Conservation (phyloP, 1,139 yeast species). For the Cylindricascospora bacillispora region DNA sequence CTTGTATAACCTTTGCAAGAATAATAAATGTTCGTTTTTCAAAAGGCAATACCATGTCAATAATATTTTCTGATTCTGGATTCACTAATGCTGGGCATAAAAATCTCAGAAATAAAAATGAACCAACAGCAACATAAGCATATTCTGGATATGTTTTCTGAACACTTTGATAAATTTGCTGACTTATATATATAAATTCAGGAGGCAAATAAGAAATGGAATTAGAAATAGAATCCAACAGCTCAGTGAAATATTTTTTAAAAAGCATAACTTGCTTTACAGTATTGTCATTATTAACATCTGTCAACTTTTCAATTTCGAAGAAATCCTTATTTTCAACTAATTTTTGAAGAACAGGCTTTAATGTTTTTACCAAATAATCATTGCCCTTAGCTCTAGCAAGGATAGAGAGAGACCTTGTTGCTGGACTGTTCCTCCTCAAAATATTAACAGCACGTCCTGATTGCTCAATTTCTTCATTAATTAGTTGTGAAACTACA, state of each 20-base stretch:
- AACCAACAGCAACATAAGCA: conserved; percentile 64
- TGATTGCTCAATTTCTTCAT: conserved; percentile 49
- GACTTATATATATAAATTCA: conserved; percentile 64
- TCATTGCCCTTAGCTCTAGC: conserved; percentile 54
- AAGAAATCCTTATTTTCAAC: conserved; percentile 39
- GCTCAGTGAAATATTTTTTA: conserved; percentile 41
- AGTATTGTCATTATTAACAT: conserved; percentile 28
- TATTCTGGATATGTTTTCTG: conserved; percentile 51
- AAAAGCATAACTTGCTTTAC: conserved; percentile 38
- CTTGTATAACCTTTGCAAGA: conserved; percentile 75
- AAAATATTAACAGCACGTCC: conserved; percentile 58
- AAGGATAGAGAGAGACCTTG: conserved; percentile 59
- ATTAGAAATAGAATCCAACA: conserved; percentile 49
- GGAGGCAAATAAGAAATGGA: conserved; percentile 52
- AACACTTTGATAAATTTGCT: conserved; percentile 56
- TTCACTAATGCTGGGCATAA: conserved; percentile 88
- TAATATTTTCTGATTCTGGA: conserved; percentile 58
- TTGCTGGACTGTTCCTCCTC: conserved; percentile 72
- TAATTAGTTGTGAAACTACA: conserved; percentile 44
- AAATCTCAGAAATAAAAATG: conserved; percentile 72
- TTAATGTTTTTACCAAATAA: conserved; percentile 41
- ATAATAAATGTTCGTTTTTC: conserved; percentile 67
- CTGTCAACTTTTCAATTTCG: conserved; percentile 49
- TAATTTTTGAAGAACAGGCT: conserved; percentile 44
- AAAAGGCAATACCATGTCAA: conserved; percentile 29